Conservation (phyloP, 2,329 filamentous ascomycete species). For the Cytospora paraplurivora region DNA sequence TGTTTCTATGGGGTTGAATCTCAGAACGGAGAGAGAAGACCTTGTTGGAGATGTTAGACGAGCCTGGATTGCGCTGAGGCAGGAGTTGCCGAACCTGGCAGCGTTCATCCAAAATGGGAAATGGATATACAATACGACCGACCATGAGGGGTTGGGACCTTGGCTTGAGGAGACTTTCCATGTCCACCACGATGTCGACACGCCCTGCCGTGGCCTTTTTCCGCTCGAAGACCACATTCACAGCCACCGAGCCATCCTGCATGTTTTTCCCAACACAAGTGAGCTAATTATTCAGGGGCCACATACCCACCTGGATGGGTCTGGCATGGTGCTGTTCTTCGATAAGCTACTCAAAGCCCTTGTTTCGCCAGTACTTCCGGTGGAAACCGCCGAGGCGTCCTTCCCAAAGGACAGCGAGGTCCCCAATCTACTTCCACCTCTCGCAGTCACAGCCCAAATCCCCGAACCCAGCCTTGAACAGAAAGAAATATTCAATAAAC, state of each 20-base stretch:
- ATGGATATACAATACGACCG: not conserved
- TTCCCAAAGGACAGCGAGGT: no score
- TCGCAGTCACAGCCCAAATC: no score
- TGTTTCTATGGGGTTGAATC: not conserved
- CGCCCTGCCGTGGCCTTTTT: not conserved
- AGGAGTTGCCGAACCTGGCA: not conserved
- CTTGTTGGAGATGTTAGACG: not conserved
- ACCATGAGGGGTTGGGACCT: not conserved
- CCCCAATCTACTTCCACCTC: no score
- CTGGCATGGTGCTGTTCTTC: not conserved
- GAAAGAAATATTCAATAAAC: no score
- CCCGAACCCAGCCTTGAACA: no score
- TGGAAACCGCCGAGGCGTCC: not conserved
- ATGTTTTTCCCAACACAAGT: not conserved
- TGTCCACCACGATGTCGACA: not conserved
- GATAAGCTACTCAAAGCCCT: not conserved
- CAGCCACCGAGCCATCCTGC: not conserved
- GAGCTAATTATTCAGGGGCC: not conserved
- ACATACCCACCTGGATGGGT: not conserved
- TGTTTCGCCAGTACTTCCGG: not conserved
- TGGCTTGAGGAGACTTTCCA: constrained; percentile 2
- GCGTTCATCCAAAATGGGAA: not conserved
- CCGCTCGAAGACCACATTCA: not conserved
- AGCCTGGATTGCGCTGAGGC: not conserved
- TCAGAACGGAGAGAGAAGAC: not conserved